Evolutionary conservation across 176 grass and related monocot species (phyloP).

Genomic region (Pontederia crassipes): DNA sequence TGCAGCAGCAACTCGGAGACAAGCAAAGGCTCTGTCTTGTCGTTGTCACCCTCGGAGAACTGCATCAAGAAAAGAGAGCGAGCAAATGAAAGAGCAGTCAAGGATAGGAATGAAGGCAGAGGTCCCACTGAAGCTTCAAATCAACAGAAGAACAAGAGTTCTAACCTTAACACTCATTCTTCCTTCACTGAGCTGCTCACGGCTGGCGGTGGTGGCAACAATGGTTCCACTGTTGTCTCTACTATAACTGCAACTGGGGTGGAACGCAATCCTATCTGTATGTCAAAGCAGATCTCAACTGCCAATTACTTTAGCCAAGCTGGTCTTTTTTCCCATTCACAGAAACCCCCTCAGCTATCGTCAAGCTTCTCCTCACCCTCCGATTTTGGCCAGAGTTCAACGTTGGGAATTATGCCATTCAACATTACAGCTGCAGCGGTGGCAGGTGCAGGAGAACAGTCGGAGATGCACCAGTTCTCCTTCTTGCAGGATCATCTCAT

Average conservation of each 20-base stretch:
- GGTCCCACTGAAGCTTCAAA: not conserved
- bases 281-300: slow-evolving; percentile 20
- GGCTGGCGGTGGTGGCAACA: slow-evolving; percentile 4
- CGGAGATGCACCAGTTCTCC: slow-evolving; percentile 24
- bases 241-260: not conserved
- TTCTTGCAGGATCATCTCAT: slow-evolving; percentile 12
- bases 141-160: slow-evolving; percentile 5
- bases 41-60: slow-evolving; percentile 21
- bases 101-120: slow-evolving; percentile 17
- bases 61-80: slow-evolving; percentile 10
- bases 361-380: slow-evolving; percentile 13
- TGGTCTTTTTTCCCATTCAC: slow-evolving; percentile 2
- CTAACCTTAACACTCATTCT: slow-evolving; percentile 10
- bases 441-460: slow-evolving; percentile 8
- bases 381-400: slow-evolving; percentile 16
- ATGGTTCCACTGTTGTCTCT: not conserved
- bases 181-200: slow-evolving; percentile 27
- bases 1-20: slow-evolving; percentile 25
- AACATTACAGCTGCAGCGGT: slow-evolving; percentile 9
- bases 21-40: slow-evolving; percentile 22
- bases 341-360: slow-evolving; percentile 9
- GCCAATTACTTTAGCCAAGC: slow-evolving; percentile 22
- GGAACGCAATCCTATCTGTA: slow-evolving; percentile 1
- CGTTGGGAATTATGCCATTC: slow-evolving; percentile 19
- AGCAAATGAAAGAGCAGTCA: slow-evolving; percentile 12